A percentile compares a stretch with the other conserved stretches of the same genome.
Evolutionary conservation across 1,284 basidiomycete species (phyloP).

Genomic region (Sphaerobolus stellatus): DNA sequence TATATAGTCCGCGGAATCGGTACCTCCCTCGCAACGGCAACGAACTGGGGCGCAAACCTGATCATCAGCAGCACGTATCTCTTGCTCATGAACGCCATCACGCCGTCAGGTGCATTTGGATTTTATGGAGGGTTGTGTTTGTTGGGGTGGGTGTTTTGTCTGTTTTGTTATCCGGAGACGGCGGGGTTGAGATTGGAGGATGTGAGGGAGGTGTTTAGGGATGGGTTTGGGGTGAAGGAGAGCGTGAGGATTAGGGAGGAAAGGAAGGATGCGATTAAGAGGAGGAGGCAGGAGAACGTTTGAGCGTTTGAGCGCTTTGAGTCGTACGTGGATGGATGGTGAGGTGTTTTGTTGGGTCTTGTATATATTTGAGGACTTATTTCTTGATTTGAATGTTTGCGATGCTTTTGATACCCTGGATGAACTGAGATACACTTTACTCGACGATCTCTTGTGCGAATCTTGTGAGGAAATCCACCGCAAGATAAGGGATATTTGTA

Average conservation of each 20-base stretch:
- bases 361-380: no score
- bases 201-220: slow-evolving; percentile 58
- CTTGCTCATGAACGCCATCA: slow-evolving; percentile 73
- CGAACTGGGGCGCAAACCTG: slow-evolving; percentile 80
- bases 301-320: no score
- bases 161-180: slow-evolving; percentile 76
- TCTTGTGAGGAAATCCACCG: no score
- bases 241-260: slow-evolving; percentile 46
- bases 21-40: slow-evolving; percentile 75
- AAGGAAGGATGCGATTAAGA: slow-evolving; percentile 42
- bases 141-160: slow-evolving; percentile 70
- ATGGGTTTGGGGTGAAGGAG: slow-evolving; percentile 58
- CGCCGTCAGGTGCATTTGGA: slow-evolving; percentile 76
- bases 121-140: slow-evolving; percentile 78
- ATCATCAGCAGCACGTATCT: slow-evolving; percentile 79
- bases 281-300: no score
- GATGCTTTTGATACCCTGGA: no score
- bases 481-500: no score
- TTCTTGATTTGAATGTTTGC: no score
- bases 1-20: slow-evolving; percentile 81
- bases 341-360: no score
- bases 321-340: no score
- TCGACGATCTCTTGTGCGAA: no score
- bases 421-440: no score
- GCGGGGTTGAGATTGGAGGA: slow-evolving; percentile 76